Base-by-base conservation (phyloP, 805 yeast species). In the Barnettozyma pratensis region DNA sequence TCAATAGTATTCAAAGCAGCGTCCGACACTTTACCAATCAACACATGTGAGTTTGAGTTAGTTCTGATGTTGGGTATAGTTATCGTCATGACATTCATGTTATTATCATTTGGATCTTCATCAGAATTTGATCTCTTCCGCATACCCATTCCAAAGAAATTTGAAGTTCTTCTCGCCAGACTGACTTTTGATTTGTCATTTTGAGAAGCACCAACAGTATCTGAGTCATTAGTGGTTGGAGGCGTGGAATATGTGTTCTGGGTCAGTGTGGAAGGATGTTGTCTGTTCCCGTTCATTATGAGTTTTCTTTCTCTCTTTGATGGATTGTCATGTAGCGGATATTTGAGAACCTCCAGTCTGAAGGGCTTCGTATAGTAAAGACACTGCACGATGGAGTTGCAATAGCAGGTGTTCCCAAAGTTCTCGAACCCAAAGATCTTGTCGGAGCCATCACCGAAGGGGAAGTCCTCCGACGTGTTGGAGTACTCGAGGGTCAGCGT, bases 351-450 rank as follows among this genome's bases (percentile, higher is more conserved):
- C 46, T 73, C 74, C 14, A 71, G 66, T 41, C 97, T 76, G 59
- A 94, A 89, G 30, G 75, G 76, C 28, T 77, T 74, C 4, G 92
- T 76, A 67, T 86, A 83, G 70, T 79, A 92, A 8, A 92, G 74
- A 55, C 96, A 88, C 64, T 94, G 99, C 27, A 94, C 69, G 31
- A 94, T 87, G 8, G 97, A 88, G 59, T 94, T 94, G 67, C 96
- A 87, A 69, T 92, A 92, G 69, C 98, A 94, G 0, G 97, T 90
- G 63, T 90, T 85, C 3, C 96, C 96, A 59, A 85, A 86, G 61
- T 87, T 87, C 62, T 87, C 94, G 77, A 85, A 79, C 1, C 95
- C 95, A 63, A 79, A 86, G 26, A 86, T 75, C 63, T 85, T 86
- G 51, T 77, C 71, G 6, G 82, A 70, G 2, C 90, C 91, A 61